Base-by-base conservation (phyloP, 2,329 filamentous ascomycete species). In the Ceratocystiopsis sp. region DNA sequence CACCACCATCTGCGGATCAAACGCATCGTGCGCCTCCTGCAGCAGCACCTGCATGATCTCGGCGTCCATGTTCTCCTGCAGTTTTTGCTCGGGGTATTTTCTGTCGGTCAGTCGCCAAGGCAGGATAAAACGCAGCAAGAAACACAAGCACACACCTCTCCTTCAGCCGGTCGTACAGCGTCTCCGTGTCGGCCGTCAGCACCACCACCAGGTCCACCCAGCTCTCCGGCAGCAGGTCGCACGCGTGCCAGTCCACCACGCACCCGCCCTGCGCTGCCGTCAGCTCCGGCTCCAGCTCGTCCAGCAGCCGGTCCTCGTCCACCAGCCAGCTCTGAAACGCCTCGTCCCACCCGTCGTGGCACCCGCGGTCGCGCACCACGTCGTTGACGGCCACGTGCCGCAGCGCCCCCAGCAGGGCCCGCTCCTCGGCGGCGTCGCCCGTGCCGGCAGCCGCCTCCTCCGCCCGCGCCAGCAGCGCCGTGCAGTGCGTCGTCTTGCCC, bases 221-320 rank as follows among this genome's bases (percentile, higher is more conserved):
- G 55, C 81, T 81, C 57, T 82, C 78, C 2, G 91, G 91, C 56
- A 96, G 96, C 18, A 96, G 64, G 55, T 96, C 91, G 64, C 89
- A 96, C 2, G 87, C 89, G 62, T 98, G 91, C 89, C 91, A 98
- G 64, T 98, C 91, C 55, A 98, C 82, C 52, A 98, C 77, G 60
- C 77, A 84, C 17, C 91, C 91, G 21, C 91, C 91, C 45, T 89
- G 89, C 17, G 72, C 63, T 49, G 78, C 72, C 35, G 84, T 71
- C 48, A 91, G 80, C 45, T 46, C 48, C 3, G 39, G 35, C 63
- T 96, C 91, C 45, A 98, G 80, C 40, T 82, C 75, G 58, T 98
- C 91, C 18, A 98, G 71, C 32, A 98, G 65, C 78, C 86, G 53
- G 57, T 98, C 91, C 60, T 98, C 91, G 57, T 98, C 89, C 15